These are phyloP conservation scores for Dendrothele bispora DNA, from an alignment of 768 basidiomycete species.

Conservation along the genomic window DNA sequence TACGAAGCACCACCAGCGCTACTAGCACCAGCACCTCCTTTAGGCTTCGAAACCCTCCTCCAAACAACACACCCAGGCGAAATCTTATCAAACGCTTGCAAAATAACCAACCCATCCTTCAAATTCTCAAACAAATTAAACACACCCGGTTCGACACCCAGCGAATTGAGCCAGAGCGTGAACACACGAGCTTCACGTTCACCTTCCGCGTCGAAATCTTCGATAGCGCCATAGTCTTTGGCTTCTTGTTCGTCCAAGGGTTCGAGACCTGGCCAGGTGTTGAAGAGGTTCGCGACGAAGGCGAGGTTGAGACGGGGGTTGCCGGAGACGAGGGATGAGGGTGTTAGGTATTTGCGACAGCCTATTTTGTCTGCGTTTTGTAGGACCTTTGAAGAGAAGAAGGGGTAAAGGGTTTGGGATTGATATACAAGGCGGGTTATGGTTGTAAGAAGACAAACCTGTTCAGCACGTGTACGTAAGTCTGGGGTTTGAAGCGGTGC, in stretches of 20 bases:
- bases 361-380: conserved; percentile 93
- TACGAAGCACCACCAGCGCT: conserved; percentile 35
- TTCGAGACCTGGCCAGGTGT: conserved; percentile 92
- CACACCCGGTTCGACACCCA: conserved; percentile 94
- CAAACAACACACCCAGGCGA: conserved; percentile 90
- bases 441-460: too few species aligned
- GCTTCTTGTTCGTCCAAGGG: conserved; percentile 94
- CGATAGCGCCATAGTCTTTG: conserved; percentile 84
- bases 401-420: neutral
- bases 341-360: conserved; percentile 94
- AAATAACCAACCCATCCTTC: conserved; percentile 86
- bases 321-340: conserved; percentile 86
- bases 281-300: conserved; percentile 98
- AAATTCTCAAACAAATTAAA: conserved; percentile 97
- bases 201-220: conserved; percentile 99
- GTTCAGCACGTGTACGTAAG: conserved; percentile 81
- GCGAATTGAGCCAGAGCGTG: conserved; percentile 96
- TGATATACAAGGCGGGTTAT: neutral
- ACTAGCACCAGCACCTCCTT: conserved; percentile 52
- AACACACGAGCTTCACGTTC: conserved; percentile 98
- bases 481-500: conserved; percentile 87
- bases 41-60: conserved; percentile 95
- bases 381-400: too few species aligned
- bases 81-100: conserved; percentile 97
- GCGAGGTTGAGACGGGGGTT: conserved; percentile 98